These are phyloP conservation scores for Nakaseomyces nivariensis DNA, from an alignment of 1,139 yeast species.

Conservation along the genomic window DNA sequence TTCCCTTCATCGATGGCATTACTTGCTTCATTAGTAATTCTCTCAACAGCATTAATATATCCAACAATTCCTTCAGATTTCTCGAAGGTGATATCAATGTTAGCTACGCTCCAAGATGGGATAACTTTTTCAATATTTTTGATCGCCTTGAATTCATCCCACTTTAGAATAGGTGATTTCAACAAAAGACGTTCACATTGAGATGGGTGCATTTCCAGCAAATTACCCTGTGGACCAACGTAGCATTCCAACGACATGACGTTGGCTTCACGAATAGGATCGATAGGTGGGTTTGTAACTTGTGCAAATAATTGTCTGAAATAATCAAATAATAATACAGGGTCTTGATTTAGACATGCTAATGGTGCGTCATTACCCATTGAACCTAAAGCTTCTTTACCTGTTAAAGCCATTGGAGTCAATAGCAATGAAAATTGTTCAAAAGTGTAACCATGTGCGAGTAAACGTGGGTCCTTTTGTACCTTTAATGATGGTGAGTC, in stretches of 20 bases:
- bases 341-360: constrained; percentile 91
- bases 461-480: constrained; percentile 72
- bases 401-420: constrained; percentile 89
- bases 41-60: constrained; percentile 73
- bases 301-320: constrained; percentile 96
- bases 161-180: constrained; percentile 71
- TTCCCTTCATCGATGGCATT: constrained; percentile 69
- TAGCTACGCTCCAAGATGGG: constrained; percentile 77
- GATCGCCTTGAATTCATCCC: constrained; percentile 65
- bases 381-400: constrained; percentile 91
- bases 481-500: constrained; percentile 35
- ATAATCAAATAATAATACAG: constrained; percentile 82
- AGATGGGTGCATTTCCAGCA: constrained; percentile 81
- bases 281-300: constrained; percentile 97
- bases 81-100: constrained; percentile 83
- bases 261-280: constrained; percentile 91
- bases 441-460: constrained; percentile 84
- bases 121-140: constrained; percentile 60
- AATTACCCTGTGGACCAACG: constrained; percentile 94
- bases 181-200: constrained; percentile 85
- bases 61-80: constrained; percentile 79
- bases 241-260: constrained; percentile 97
- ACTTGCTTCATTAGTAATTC: constrained; percentile 81
- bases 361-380: constrained; percentile 99
- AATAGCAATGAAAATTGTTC: constrained; percentile 78